phyloP scores from a whole-genome alignment of 2,329 filamentous ascomycete genomes.

The Ploettnerulaceae sp. region DNA sequence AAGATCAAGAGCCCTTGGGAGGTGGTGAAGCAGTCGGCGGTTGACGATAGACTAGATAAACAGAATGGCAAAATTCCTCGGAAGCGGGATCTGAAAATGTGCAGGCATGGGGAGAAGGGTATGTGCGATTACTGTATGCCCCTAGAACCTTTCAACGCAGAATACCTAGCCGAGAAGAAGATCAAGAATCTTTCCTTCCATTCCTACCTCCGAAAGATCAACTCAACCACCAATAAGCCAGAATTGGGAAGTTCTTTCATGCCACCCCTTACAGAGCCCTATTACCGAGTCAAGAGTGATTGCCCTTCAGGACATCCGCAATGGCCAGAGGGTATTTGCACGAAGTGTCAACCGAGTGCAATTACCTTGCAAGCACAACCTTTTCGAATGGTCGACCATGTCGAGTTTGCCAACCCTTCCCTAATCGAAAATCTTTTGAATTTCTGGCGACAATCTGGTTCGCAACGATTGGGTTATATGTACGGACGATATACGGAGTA shows the following conservation, averaged over 20 bases:
- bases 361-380: slow-evolving; percentile 91
- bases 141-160: slow-evolving; percentile 85
- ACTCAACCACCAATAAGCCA: slow-evolving; percentile 92
- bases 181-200: slow-evolving; percentile 99
- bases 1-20: slow-evolving; percentile 90
- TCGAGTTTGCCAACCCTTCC: slow-evolving; percentile 83
- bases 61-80: slow-evolving; percentile 84
- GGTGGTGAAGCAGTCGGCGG: slow-evolving; percentile 75
- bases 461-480: slow-evolving; percentile 81
- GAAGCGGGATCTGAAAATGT: slow-evolving; percentile 76
- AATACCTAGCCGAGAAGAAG: slow-evolving; percentile 89
- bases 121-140: slow-evolving; percentile 99
- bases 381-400: slow-evolving; percentile 96
- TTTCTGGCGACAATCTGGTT: slow-evolving; percentile 82
- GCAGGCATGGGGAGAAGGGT: slow-evolving; percentile 89
- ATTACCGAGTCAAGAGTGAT: slow-evolving; percentile 80
- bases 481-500: slow-evolving; percentile 93
- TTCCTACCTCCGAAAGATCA: slow-evolving; percentile 88
- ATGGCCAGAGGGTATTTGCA: slow-evolving; percentile 96
- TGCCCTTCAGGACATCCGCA: slow-evolving; percentile 90
- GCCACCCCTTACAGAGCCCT: slow-evolving; percentile 88
- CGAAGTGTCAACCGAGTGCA: slow-evolving; percentile 94
- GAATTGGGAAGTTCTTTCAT: slow-evolving; percentile 94
- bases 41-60: slow-evolving; percentile 84
- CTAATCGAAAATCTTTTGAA: slow-evolving; percentile 88